phyloP scores from a whole-genome alignment of 2,329 filamentous ascomycete genomes.

The Dactylonectria macrodidyma region DNA sequence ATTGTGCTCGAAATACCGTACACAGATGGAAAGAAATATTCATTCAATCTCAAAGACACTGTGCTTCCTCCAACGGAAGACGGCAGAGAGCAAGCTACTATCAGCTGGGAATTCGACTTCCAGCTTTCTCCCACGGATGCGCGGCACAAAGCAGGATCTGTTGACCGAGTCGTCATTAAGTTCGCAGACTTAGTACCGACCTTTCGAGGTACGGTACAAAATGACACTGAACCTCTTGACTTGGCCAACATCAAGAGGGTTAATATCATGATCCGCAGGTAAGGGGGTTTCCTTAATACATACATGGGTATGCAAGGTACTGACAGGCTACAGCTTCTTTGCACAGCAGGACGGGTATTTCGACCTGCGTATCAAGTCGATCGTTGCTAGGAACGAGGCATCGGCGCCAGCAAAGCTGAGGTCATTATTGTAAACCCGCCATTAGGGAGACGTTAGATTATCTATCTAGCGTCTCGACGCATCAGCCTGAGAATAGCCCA shows the following conservation, averaged over 20 bases:
- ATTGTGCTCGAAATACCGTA: slow-evolving; percentile 15
- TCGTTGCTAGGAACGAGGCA: not conserved
- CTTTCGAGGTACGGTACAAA: slow-evolving; percentile 2
- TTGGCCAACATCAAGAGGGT: slow-evolving; percentile 10
- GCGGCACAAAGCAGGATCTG: not conserved
- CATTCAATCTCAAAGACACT: slow-evolving; percentile 13
- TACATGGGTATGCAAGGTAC: not conserved
- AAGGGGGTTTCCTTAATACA: not conserved
- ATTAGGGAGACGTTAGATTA: too few species aligned
- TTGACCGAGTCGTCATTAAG: not conserved
- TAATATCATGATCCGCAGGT: slow-evolving; percentile 21
- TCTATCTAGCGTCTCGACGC: too few species aligned
- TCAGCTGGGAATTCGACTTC: slow-evolving; percentile 18
- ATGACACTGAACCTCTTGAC: slow-evolving; percentile 15
- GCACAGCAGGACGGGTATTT: slow-evolving; percentile 15
- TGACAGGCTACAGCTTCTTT: slow-evolving; percentile 6
- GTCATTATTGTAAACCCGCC: not conserved
- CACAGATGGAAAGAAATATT: slow-evolving; percentile 13
- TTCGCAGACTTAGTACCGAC: slow-evolving; percentile 12
- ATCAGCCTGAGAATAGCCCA: too few species aligned
- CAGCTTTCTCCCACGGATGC: not conserved
- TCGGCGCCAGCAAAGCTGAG: not conserved
- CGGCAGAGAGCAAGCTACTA: slow-evolving; percentile 11
- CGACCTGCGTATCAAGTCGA: slow-evolving; percentile 19
- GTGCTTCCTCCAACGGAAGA: slow-evolving; percentile 2